Evolutionary conservation across 192 early-diverging fungal genomes (phyloP), one percentile per base, ranked within the genome.

Genomic region (Entomortierella lignicola): DNA sequence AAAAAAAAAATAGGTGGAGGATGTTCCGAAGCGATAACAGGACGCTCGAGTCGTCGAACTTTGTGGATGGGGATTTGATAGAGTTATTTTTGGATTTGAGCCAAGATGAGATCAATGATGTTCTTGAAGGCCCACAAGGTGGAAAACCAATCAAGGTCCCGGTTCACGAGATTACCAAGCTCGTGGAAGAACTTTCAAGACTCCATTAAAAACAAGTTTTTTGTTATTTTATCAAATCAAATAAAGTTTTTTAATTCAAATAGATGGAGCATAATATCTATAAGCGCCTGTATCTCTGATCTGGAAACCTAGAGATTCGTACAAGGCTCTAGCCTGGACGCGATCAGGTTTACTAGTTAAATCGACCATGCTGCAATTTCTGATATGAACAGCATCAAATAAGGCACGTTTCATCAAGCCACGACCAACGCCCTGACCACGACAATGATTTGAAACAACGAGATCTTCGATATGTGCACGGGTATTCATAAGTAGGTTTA

Each of bases 1-100:
- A 95, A 25, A 0, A 1, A 2, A 18, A n/a, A 21, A 15, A 58
- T 48, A 86, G 82, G 8, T 97, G 91, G 92, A 87, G 95, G 17
- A 66, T 71, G 0, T 94, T 89, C 63, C 63, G 48, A 27, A 91
- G 87, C 39, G 89, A 90, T 23, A 81, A 83, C 32, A 74, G 86
- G 15, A 77, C 55, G 0, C 55, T 66, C 8, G 68, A 83, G 15
- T 62, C 86, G 11, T 82, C 82, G 32, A 88, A 89, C 0, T 92
- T 93, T 63, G 75, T 99, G 44, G 96, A 99, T 75, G 97, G 97
- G 5, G 97, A 97, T 74, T 66, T 99, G 53, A 87, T 99, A n/a
- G 94, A 97, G 77, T 67, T 80, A 48, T 97, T 94, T 56, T 63
- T 96, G 58, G 93, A 95, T 60, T 71, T 96, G 63, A 63, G 83